Conservation (phyloP, 2,329 filamentous ascomycete genomes). For the Exophiala viscosa region DNA sequence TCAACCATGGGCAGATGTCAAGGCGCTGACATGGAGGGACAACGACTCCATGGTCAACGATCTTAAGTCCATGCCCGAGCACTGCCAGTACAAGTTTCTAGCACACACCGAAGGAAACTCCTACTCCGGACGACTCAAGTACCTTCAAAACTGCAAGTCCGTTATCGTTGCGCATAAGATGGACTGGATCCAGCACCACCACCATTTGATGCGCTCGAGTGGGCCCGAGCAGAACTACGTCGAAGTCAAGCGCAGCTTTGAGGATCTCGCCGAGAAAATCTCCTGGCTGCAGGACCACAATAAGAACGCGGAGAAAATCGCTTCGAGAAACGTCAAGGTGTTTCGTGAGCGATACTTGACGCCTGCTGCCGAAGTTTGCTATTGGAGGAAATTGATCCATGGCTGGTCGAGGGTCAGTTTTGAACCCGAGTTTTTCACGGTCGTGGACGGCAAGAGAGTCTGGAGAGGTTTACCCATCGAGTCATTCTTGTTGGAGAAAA, state of each 20-base stretch:
- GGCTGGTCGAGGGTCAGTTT: constrained; percentile 41
- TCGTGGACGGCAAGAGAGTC: constrained; percentile 31
- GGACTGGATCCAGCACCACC: constrained; percentile 49
- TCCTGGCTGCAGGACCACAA: constrained; percentile 43
- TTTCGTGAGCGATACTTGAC: constrained; percentile 55
- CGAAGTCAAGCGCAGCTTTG: constrained; percentile 51
- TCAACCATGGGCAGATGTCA: constrained; percentile 47
- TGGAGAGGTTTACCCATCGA: constrained; percentile 40
- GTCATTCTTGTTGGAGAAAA: constrained; percentile 36
- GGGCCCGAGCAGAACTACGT: constrained; percentile 51
- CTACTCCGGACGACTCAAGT: constrained; percentile 54
- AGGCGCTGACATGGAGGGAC: constrained; percentile 40
- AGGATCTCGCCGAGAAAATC: constrained; percentile 50
- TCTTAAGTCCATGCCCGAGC: constrained; percentile 49
- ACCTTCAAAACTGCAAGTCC: constrained; percentile 50
- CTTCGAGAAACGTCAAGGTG: constrained; percentile 45
- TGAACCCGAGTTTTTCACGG: constrained; percentile 36
- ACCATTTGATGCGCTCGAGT: constrained; percentile 42
- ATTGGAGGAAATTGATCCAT: constrained; percentile 50
- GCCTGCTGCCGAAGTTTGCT: constrained; percentile 53
- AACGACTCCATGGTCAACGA: constrained; percentile 39
- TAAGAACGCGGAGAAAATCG: constrained; percentile 47
- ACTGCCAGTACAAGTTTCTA: constrained; percentile 54
- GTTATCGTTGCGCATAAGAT: constrained; percentile 50
- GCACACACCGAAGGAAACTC: constrained; percentile 53